Evolutionary conservation across 495 filamentous ascomycete species (phyloP), one percentile per base, ranked within the genome.

Genomic region (Penicillium riverlandense): DNA sequence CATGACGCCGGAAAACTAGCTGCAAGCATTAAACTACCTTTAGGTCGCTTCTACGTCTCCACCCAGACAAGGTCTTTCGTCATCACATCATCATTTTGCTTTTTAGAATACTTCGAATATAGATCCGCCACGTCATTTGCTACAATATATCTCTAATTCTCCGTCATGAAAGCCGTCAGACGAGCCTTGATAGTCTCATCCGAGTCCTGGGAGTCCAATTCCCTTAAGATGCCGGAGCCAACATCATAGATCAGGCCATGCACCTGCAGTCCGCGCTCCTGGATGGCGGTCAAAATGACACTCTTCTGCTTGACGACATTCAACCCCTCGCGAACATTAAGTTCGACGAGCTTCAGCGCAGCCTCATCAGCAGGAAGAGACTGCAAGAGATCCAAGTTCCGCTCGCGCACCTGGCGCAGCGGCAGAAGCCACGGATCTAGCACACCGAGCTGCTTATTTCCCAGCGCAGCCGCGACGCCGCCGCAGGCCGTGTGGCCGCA

Each of bases 401-500:
- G 58, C 52, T 88, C 62, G 9, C 83, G 76, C 42, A 95, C 47
- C 42, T 76, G 71, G 35, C 80, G 75, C 40, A 92, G 62, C 1
- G 88, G 88, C 40, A 79, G 63, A 43, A 95, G 67, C 89, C 89
- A 95, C 1, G 80, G 80, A 60, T 94, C 88, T 38, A 95, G 64
- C n/a, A 86, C 78, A 4, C 88, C 88, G 14, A 94, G 65, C 41
- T 81, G 78, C 43, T 63, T 61, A 57, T 88, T 82, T 10, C 71
- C 69, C 39, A 95, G 70, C 0, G 86, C 78, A 0, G 82, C 88
- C 0, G 70, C 74, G 1, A 85, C 84, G 13, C 89, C 89, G 12
- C 89, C 89, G 67, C 89, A 96, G 39, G 65, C 64, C 2, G 85
- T 84, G 69, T 96, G 89, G 0, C 89, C 89, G 66, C 85, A 90